phyloP scores from a whole-genome alignment of 2,329 filamentous ascomycete genomes.

The Fusarium sp. region DNA sequence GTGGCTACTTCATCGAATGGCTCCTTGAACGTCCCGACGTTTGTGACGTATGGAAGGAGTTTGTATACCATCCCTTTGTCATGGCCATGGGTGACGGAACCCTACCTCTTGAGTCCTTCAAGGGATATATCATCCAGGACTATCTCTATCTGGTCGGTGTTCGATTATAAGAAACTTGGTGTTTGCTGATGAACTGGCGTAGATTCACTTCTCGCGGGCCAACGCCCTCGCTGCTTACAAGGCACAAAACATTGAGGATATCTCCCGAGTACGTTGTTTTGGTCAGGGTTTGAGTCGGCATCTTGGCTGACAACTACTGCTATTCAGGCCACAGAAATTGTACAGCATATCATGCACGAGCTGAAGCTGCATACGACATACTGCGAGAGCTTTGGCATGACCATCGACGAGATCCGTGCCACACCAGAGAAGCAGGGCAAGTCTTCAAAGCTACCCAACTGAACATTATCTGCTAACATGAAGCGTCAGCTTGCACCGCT shows the following conservation, averaged over 20 bases:
- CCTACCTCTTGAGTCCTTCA: constrained; percentile 80
- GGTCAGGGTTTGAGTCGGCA: rapidly evolving
- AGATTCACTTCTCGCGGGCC: constrained; percentile 88
- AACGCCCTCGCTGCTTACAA: constrained; percentile 90
- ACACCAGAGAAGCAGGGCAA: constrained; percentile 78
- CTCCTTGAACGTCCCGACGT: constrained; percentile 79
- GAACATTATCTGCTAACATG: background rate
- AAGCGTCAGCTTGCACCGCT: constrained; percentile 71
- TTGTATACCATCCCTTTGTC: constrained; percentile 85
- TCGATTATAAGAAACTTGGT: rapidly evolving
- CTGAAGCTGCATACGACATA: constrained; percentile 84
- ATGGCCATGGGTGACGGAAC: constrained; percentile 77
- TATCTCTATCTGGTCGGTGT: constrained; percentile 81
- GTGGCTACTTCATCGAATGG: constrained; percentile 84
- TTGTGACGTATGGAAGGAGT: constrained; percentile 75
- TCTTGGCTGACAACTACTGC: background rate
- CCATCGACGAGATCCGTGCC: constrained; percentile 74
- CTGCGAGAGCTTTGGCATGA: constrained; percentile 82
- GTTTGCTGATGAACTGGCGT: background rate
- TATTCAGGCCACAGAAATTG: constrained; percentile 63
- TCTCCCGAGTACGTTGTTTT: constrained; percentile 66
- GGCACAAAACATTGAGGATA: constrained; percentile 75
- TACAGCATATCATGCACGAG: constrained; percentile 80
- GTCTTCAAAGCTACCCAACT: constrained; percentile 2
- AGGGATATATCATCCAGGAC: constrained; percentile 89